Conservation (phyloP, 148 eudicot species). For the Silene uniflora region DNA sequence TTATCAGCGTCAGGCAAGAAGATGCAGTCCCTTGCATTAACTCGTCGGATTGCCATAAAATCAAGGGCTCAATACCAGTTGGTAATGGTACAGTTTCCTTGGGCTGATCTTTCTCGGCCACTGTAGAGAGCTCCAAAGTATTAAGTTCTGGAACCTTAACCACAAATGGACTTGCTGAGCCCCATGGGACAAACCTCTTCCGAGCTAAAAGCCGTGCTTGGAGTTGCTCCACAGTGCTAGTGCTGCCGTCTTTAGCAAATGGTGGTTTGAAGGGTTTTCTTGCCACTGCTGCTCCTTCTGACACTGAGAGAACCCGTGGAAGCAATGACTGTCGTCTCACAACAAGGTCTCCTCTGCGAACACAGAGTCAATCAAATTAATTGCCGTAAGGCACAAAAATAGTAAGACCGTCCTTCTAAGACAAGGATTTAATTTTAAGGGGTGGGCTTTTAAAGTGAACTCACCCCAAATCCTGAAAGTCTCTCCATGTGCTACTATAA, state of each 20-base stretch:
- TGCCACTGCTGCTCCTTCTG: constrained; percentile 57
- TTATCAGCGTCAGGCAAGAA: constrained; percentile 32
- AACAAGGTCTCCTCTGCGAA: constrained; percentile 63
- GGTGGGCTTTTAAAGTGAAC: neutral
- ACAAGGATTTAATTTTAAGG: neutral
- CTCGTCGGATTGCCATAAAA: constrained; percentile 86
- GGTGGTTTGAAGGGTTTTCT: constrained; percentile 93
- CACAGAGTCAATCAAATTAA: neutral
- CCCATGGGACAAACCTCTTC: constrained; percentile 92
- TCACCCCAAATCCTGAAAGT: neutral
- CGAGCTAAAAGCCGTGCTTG: constrained; percentile 86
- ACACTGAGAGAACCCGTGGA: constrained; percentile 78
- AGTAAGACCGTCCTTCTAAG: neutral
- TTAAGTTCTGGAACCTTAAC: constrained; percentile 35
- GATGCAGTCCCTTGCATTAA: constrained; percentile 26
- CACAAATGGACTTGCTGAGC: constrained; percentile 48
- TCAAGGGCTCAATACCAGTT: constrained; percentile 72
- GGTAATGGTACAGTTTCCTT: constrained; percentile 52
- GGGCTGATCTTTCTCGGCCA: constrained; percentile 44
- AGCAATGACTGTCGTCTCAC: constrained; percentile 77
- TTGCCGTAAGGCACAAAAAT: neutral
- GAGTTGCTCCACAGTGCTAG: constrained; percentile 52
- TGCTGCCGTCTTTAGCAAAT: constrained; percentile 43
- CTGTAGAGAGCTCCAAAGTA: constrained; percentile 28
- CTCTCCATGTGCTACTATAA: neutral